Conservation (phyloP, 2,329 filamentous ascomycete genomes). For the Coniochaeta sp. region DNA sequence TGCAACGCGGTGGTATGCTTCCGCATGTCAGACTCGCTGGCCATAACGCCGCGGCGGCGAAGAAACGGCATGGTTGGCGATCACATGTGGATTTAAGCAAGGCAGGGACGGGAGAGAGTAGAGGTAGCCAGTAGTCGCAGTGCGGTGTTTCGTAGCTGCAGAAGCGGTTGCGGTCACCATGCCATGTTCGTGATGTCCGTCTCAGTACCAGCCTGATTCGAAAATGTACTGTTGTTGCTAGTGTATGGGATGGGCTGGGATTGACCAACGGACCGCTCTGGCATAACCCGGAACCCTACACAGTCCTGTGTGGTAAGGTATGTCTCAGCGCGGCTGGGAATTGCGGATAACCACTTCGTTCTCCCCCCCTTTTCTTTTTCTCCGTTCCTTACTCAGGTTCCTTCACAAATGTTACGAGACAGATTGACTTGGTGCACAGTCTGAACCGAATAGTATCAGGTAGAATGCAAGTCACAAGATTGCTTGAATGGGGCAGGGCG, state of each 20-base stretch:
- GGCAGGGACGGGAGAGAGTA: background rate
- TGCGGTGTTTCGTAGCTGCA: background rate
- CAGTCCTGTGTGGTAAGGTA: no score
- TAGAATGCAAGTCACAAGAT: background rate
- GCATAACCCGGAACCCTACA: no score
- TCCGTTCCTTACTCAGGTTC: background rate
- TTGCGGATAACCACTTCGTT: background rate
- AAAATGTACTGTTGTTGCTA: background rate
- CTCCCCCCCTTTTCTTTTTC: background rate
- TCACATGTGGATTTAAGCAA: background rate
- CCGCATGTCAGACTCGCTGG: constrained; percentile 52
- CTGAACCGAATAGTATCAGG: background rate
- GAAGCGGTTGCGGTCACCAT: background rate
- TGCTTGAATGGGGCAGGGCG: background rate
- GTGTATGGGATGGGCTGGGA: background rate
- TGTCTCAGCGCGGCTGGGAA: background rate
- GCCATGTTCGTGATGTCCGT: background rate
- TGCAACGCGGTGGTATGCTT: constrained; percentile 39
- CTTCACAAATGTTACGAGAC: background rate
- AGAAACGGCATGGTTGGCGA: constrained; percentile 47
- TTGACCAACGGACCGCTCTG: background rate
- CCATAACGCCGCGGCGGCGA: constrained; percentile 53
- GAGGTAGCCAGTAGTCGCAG: background rate
- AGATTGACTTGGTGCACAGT: background rate
- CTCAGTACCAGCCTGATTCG: background rate